A percentile compares a stretch with the other conserved stretches of the same genome.
Evolutionary conservation across 1,284 basidiomycete species (phyloP).

Genomic region (Heterobasidion parviporum): DNA sequence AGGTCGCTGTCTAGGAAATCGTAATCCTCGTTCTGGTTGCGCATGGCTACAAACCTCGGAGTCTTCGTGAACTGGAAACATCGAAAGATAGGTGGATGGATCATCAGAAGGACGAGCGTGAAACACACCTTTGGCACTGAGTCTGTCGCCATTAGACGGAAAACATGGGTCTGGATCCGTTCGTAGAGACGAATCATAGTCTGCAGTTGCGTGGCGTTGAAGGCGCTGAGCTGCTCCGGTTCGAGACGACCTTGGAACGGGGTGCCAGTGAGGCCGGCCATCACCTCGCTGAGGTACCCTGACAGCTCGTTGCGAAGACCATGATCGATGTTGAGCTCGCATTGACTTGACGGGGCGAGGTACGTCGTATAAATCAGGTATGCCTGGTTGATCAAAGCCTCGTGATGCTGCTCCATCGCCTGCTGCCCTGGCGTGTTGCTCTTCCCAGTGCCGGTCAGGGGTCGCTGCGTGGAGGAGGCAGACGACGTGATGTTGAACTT

Average conservation of each 20-base stretch:
- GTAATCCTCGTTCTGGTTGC: slow-evolving; percentile 67
- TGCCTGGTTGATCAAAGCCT: slow-evolving; percentile 89
- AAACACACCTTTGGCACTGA: slow-evolving; percentile 83
- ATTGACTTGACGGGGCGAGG: slow-evolving; percentile 89
- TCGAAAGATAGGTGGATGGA: slow-evolving; percentile 1
- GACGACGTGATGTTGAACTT: slow-evolving; percentile 88
- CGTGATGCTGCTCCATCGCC: slow-evolving; percentile 97
- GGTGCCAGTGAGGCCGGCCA: slow-evolving; percentile 69
- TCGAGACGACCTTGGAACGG: slow-evolving; percentile 72
- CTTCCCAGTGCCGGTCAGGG: slow-evolving; percentile 30
- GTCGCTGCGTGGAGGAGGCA: slow-evolving; percentile 45
- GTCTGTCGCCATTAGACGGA: slow-evolving; percentile 96
- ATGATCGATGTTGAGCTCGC: slow-evolving; percentile 98
- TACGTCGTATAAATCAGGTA: slow-evolving; percentile 94
- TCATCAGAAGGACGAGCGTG: slow-evolving; percentile 1
- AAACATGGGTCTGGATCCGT: slow-evolving; percentile 94
- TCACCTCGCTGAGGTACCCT: slow-evolving; percentile 85
- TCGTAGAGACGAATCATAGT: slow-evolving; percentile 92
- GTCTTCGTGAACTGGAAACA: slow-evolving; percentile 72
- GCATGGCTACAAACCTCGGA: slow-evolving; percentile 65
- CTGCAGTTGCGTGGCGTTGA: slow-evolving; percentile 92
- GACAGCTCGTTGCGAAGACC: slow-evolving; percentile 91
- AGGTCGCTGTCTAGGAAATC: slow-evolving; percentile 57
- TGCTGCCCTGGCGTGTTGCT: slow-evolving; percentile 61
- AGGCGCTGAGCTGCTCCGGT: slow-evolving; percentile 65